These are phyloP conservation scores for Penicillium sp. DNA, from an alignment of 2,329 filamentous ascomycete species.

Conservation along the genomic window DNA sequence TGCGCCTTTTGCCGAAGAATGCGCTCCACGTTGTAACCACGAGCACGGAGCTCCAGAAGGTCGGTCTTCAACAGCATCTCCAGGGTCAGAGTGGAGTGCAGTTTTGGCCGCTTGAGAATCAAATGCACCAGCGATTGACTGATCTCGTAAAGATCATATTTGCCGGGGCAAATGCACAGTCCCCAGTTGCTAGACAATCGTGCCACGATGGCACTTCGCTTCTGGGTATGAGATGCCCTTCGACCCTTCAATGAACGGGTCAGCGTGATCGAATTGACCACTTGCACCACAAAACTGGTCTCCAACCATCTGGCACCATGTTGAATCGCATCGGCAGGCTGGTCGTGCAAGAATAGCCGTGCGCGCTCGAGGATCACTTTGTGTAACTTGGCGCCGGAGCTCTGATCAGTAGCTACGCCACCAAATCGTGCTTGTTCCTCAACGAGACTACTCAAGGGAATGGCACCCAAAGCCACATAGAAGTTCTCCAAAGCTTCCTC, in stretches of 20 bases:
- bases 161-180: conserved; percentile 74
- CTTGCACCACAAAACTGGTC: conserved; percentile 75
- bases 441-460: conserved; percentile 74
- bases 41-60: conserved; percentile 76
- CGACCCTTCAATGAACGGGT: conserved; percentile 75
- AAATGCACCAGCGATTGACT: conserved; percentile 83
- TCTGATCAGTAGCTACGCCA: conserved; percentile 66
- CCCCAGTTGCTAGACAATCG: conserved; percentile 61
- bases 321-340: conserved; percentile 75
- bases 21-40: conserved; percentile 95
- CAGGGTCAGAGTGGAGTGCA: conserved; percentile 86
- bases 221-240: conserved; percentile 71
- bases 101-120: conserved; percentile 78
- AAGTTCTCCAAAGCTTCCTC: conserved; percentile 86
- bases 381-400: conserved; percentile 68
- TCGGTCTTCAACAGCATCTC: conserved; percentile 89
- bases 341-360: conserved; percentile 86
- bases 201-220: conserved; percentile 72
- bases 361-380: conserved; percentile 85
- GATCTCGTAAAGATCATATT: conserved; percentile 87
- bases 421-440: conserved; percentile 78
- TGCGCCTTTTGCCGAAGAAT: conserved; percentile 87
- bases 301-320: conserved; percentile 91
- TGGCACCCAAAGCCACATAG: conserved; percentile 78
- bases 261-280: conserved; percentile 77